Evolutionary conservation across 345 rosid species (phyloP), one percentile per base, ranked within the genome.

Genomic region (Brassica rapa): DNA sequence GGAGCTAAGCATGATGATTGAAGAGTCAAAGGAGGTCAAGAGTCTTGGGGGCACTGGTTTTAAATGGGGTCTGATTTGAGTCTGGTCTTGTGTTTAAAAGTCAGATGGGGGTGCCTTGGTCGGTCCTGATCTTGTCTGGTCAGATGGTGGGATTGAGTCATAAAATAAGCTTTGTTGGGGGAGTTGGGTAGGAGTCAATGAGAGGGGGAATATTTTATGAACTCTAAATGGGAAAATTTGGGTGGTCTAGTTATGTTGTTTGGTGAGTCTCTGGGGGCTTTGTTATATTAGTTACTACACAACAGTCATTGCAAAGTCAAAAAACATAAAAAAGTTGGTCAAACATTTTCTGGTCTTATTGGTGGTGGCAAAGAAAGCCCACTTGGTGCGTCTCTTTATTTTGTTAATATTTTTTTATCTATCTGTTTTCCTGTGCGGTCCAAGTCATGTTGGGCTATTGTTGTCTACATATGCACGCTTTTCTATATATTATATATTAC

Each of bases 111-210:
- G 60, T 80, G 75, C 71, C 61, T 49, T 27, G 55, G 73, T 66
- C 72, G 35, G 49, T 53, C 27, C 64, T 63, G 75, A 19, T 49
- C 69, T 24, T 56, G 81, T 71, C 35, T 4, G 67, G 53, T 66
- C 77, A 24, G 77, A 33, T 16, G 74, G 70, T 79, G 77, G 82
- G 78, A 60, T 24, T 66, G 78, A 73, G 82, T 79, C 60, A 53
- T 53, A 7, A 53, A 53, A 53, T 53, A 53, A 53, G 24, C 77
- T 72, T 51, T 51, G 55, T 72, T 63, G 39, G 75, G 75, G 80
- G 75, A 64, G 71, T 77, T 78, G 82, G 82, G 82, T 79, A 79
- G 82, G 71, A 79, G 75, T 79, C 82, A 14, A 39, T 53, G 24
- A 16, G 57, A 51, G 10, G 60, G 55, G 16, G 30, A 2, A 6